Conservation (phyloP, 768 basidiomycete genomes). For the Neoboletus subvelutipes region DNA sequence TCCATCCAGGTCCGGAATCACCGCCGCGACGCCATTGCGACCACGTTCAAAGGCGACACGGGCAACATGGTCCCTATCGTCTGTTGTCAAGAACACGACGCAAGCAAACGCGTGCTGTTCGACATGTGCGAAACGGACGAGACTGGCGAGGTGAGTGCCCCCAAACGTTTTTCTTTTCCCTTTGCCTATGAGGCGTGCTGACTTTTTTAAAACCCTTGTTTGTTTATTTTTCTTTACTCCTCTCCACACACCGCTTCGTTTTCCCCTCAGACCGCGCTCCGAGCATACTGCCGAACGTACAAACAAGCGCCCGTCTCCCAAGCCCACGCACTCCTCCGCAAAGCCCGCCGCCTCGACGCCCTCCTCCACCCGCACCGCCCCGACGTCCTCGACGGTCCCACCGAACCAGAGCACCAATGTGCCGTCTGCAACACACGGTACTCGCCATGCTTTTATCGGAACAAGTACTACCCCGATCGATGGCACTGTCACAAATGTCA, state of each 20-base stretch:
- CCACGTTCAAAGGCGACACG: slow-evolving; percentile 74
- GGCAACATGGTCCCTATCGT: slow-evolving; percentile 79
- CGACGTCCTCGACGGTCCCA: slow-evolving; percentile 28
- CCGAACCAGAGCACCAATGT: slow-evolving; percentile 44
- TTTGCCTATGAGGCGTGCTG: neutral
- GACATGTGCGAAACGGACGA: slow-evolving; percentile 86
- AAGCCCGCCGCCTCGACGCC: slow-evolving; percentile 80
- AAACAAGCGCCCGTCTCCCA: slow-evolving; percentile 73
- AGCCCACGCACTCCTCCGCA: slow-evolving; percentile 84
- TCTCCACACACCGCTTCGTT: neutral
- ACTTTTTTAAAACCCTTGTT: slow-evolving; percentile 6
- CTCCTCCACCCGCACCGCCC: slow-evolving; percentile 50
- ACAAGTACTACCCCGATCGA: slow-evolving; percentile 23
- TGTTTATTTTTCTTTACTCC: neutral
- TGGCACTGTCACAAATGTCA: slow-evolving; percentile 49
- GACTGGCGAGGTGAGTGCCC: slow-evolving; percentile 64
- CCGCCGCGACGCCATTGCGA: slow-evolving; percentile 61
- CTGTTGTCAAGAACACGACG: slow-evolving; percentile 76
- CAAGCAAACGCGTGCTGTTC: slow-evolving; percentile 64
- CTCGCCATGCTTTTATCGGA: slow-evolving; percentile 74
- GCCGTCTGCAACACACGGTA: slow-evolving; percentile 62
- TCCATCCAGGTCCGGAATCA: slow-evolving; percentile 68
- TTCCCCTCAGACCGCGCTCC: slow-evolving; percentile 72
- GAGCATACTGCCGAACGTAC: slow-evolving; percentile 82
- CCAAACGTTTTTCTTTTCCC: neutral